Conservation (phyloP, 768 basidiomycete genomes). For the Lentinula detonsa region DNA sequence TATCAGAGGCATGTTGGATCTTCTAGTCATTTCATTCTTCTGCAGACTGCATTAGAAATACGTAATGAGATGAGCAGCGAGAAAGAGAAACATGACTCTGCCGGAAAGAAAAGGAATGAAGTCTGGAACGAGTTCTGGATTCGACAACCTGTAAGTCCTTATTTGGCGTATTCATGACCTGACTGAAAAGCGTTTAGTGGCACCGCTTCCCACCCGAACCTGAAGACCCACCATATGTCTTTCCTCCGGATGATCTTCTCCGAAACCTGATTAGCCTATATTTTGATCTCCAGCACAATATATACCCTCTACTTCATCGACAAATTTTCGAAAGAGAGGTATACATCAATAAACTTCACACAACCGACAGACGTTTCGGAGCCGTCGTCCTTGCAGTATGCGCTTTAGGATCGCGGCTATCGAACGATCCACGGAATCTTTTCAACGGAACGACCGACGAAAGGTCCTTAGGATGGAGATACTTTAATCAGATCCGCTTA, state of each 20-base stretch:
- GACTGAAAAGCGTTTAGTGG: background rate
- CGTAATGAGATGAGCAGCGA: background rate
- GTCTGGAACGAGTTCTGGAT: background rate
- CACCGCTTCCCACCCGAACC: background rate
- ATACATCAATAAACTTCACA: background rate
- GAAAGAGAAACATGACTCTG: background rate
- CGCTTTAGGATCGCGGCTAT: constrained; percentile 39
- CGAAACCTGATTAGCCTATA: constrained; percentile 38
- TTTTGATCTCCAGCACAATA: constrained; percentile 33
- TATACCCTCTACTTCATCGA: constrained; percentile 44
- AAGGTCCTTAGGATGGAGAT: constrained; percentile 23
- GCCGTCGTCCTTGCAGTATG: constrained; percentile 43
- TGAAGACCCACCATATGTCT: constrained; percentile 8
- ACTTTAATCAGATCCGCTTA: constrained; percentile 30
- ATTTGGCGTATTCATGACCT: background rate
- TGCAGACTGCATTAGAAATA: background rate
- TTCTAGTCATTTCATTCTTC: background rate
- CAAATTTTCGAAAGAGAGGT: constrained; percentile 39
- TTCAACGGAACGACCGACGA: background rate
- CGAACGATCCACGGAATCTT: constrained; percentile 38
- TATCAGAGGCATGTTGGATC: background rate
- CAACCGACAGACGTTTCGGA: constrained; percentile 22
- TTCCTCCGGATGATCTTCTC: constrained; percentile 31
- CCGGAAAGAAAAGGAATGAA: background rate
- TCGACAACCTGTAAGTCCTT: background rate